These are phyloP conservation scores for Elsinoe australis DNA, from an alignment of 2,329 filamentous ascomycete species.

Conservation along the genomic window DNA sequence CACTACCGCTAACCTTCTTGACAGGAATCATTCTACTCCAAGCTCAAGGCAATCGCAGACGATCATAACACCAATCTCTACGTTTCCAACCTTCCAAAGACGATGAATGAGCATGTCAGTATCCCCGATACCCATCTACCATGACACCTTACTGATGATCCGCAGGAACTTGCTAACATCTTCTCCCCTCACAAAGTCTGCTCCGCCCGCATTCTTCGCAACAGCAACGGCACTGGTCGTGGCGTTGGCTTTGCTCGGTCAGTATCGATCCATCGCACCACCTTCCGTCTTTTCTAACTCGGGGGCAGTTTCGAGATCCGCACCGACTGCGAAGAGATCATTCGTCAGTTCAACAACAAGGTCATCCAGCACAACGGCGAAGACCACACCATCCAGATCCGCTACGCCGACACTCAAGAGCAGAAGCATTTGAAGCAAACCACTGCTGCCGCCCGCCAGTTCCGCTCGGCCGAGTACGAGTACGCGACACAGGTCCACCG, in stretches of 20 bases:
- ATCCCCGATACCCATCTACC: background rate
- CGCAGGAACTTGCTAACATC: constrained; percentile 67
- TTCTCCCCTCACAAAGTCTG: constrained; percentile 76
- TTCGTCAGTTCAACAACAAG: constrained; percentile 73
- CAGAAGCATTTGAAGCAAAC: constrained; percentile 96
- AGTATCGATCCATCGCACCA: constrained; percentile 25
- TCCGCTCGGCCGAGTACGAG: constrained; percentile 86
- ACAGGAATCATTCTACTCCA: constrained; percentile 94
- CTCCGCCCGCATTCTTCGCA: constrained; percentile 90
- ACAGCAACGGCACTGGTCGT: constrained; percentile 84
- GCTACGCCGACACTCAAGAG: constrained; percentile 91
- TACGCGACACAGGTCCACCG: constrained; percentile 27
- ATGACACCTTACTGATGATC: constrained; percentile 21
- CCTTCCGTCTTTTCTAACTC: constrained; percentile 21
- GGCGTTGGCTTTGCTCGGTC: constrained; percentile 97
- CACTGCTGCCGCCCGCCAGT: constrained; percentile 88
- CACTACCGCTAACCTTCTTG: constrained; percentile 25
- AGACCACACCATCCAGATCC: constrained; percentile 80
- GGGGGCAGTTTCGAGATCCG: constrained; percentile 71
- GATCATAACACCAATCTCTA: constrained; percentile 89
- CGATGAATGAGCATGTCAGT: constrained; percentile 80
- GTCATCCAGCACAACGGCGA: constrained; percentile 54
- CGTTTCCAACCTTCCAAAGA: constrained; percentile 90
- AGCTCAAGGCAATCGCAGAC: constrained; percentile 92
- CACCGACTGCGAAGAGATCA: constrained; percentile 82